Percentiles rank a stretch among this genome's conserved stretches.
These are phyloP conservation scores for Neurospora sp. DNA, from an alignment of 495 filamentous ascomycete species.

Conservation along the genomic window DNA sequence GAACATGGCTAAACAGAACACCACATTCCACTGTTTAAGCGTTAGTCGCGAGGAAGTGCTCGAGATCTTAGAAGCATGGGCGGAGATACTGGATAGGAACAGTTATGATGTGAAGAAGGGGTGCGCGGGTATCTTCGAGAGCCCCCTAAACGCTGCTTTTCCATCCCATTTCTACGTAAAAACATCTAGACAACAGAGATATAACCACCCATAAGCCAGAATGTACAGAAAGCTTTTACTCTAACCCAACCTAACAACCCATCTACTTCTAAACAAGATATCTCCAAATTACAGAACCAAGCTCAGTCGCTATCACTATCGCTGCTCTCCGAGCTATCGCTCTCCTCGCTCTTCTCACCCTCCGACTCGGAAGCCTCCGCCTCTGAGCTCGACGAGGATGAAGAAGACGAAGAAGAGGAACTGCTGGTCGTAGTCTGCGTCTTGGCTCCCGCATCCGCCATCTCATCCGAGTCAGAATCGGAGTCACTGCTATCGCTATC, in stretches of 20 bases:
- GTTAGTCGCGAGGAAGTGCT: no score
- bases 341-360: conserved; percentile 11
- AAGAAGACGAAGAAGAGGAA: conserved; percentile 25
- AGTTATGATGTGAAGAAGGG: not conserved
- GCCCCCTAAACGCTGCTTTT: not conserved
- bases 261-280: not conserved
- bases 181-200: not conserved
- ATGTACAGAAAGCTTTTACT: no score
- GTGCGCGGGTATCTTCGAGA: not conserved
- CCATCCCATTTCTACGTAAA: not conserved
- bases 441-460: conserved; percentile 3
- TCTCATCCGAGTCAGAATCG: not conserved
- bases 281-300: not conserved
- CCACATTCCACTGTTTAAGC: no score
- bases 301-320: conserved; percentile 5
- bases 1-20: not conserved
- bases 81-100: no score
- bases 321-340: conserved; percentile 4
- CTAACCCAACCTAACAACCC: not conserved
- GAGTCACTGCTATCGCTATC: conserved; percentile 20
- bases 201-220: not conserved
- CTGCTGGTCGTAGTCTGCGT: conserved; percentile 14
- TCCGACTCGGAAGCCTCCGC: conserved; percentile 4
- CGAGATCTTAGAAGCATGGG: no score
- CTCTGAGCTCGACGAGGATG: conserved; percentile 12